A percentile compares a stretch with the other conserved stretches of the same genome.
Evolutionary conservation across 257 asterid species (phyloP).

Genomic region (Linaria vulgaris): DNA sequence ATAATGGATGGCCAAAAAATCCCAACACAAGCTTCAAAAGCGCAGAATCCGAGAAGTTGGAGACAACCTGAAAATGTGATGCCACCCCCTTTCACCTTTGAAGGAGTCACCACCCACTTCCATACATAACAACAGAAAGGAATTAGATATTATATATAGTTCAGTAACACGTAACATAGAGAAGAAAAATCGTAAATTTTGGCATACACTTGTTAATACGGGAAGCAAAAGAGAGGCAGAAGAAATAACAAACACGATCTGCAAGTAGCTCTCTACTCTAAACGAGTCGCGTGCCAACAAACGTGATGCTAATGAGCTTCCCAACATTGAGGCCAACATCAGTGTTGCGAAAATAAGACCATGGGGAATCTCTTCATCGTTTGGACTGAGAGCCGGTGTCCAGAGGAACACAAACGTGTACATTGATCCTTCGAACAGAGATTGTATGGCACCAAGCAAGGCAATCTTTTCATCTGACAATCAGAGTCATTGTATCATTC

Average conservation of each 20-base stretch:
- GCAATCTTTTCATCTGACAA: slow-evolving; percentile 91
- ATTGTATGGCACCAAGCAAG: slow-evolving; percentile 91
- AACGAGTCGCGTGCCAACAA: slow-evolving; percentile 70
- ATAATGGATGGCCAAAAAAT: slow-evolving; percentile 97
- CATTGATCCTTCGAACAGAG: slow-evolving; percentile 96
- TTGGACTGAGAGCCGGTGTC: slow-evolving; percentile 97
- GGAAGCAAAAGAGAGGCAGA: slow-evolving; percentile 87
- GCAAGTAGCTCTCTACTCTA: slow-evolving; percentile 90
- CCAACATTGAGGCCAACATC: slow-evolving; percentile 95
- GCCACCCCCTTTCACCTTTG: slow-evolving; percentile 62
- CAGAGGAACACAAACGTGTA: slow-evolving; percentile 92
- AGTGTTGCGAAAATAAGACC: slow-evolving; percentile 93
- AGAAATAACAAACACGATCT: slow-evolving; percentile 71
- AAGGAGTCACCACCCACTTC: slow-evolving; percentile 72
- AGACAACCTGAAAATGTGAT: slow-evolving; percentile 68
- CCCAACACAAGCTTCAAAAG: slow-evolving; percentile 88
- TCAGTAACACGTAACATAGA: slow-evolving; percentile 14
- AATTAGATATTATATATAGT: slow-evolving; percentile 34
- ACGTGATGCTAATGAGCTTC: slow-evolving; percentile 91
- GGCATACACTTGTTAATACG: slow-evolving; percentile 60
- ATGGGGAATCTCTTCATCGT: slow-evolving; percentile 87
- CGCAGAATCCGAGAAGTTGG: slow-evolving; percentile 84
- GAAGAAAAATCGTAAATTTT: slow-evolving; percentile 5
- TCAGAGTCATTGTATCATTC: slow-evolving; percentile 25
- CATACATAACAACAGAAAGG: slow-evolving; percentile 12